Percentiles rank a stretch among this genome's conserved stretches.
These are phyloP conservation scores for Emmonsiellopsis sp. DNA, from an alignment of 2,329 filamentous ascomycete species.

Conservation along the genomic window DNA sequence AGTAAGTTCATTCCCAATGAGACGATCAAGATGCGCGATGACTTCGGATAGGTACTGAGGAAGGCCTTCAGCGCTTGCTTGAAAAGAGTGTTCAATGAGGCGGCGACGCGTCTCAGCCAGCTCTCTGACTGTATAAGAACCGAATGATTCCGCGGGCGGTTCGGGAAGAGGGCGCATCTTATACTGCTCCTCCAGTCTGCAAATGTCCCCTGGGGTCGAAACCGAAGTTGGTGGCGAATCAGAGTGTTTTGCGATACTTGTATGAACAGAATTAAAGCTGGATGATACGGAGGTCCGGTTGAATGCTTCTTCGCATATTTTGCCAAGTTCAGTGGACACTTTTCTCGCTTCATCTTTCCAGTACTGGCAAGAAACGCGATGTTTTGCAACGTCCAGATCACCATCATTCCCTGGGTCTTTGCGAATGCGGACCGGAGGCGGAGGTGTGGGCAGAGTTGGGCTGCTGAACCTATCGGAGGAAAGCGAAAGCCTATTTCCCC, in stretches of 20 bases:
- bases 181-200: slow-evolving; percentile 11
- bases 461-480: slow-evolving; percentile 23
- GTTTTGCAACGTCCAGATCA: slow-evolving; percentile 32
- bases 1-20: slow-evolving; percentile 39
- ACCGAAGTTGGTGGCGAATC: slow-evolving; percentile 45
- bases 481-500: slow-evolving; percentile 15
- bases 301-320: slow-evolving; percentile 88
- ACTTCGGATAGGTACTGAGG: slow-evolving; percentile 49
- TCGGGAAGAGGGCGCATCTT: slow-evolving; percentile 37
- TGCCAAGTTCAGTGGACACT: slow-evolving; percentile 75
- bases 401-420: slow-evolving; percentile 20
- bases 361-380: slow-evolving; percentile 37
- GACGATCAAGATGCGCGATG: slow-evolving; percentile 50
- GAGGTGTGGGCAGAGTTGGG: slow-evolving; percentile 32
- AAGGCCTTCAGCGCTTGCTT: slow-evolving; percentile 35
- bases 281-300: slow-evolving; percentile 56
- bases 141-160: slow-evolving; percentile 39
- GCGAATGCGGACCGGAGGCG: slow-evolving; percentile 26
- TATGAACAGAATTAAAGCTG: slow-evolving; percentile 37
- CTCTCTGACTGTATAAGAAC: slow-evolving; percentile 45
- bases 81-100: slow-evolving; percentile 43
- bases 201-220: slow-evolving; percentile 24
- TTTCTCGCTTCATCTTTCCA: slow-evolving; percentile 73
- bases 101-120: slow-evolving; percentile 50
- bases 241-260: slow-evolving; percentile 32